Base-by-base conservation (phyloP, 768 basidiomycete genomes). In the Cubamyces sp. region DNA sequence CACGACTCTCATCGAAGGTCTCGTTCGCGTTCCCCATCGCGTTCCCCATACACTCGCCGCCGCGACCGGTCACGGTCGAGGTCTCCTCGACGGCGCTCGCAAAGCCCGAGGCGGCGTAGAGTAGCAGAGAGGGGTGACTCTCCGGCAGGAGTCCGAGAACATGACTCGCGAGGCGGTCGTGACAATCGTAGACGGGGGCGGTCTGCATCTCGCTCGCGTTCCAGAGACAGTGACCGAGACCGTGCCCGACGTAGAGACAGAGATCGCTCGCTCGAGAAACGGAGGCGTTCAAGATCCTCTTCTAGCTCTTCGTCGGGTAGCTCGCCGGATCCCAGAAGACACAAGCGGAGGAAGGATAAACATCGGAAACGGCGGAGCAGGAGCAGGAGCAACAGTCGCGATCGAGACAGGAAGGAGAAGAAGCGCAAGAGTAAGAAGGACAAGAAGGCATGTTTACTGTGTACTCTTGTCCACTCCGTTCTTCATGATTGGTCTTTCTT, bases 361-460 rank as follows among this genome's bases (percentile, higher is more conserved):
- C 74, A 74, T 50, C 74, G 80, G 53, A 77, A 79, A 70, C 78
- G 80, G 54, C 59, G 65, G 45, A 79, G 77, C 55, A 61, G 64
- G 52, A 79, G 76, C 51, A 76, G 74, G 65, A 82, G 80, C 60
- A 75, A 74, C 9, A 34, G 34, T 34, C 34, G 34, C 62, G 79
- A 79, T 61, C 74, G 78, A 34, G 66, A 65, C 62, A 76, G 73
- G 74, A 82, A 82, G 71, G 82, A 82, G 69, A 80, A 79, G 70
- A 80, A 83, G 11, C 34, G 34, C 76, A 83, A 78, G 68, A 84
- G 87, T 64, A 90, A 84, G 78, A 89, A 87, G 71, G 89, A 88
- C 53, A 87, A 86, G 71, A 88, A 87, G 75, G 86, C 28, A 75
- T 69, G 26, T 71, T 26, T 26, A 40, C 14, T 28, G 15, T 34